Base-by-base conservation (phyloP, 2,329 filamentous ascomycete genomes). In the Talaromyces piceae region DNA sequence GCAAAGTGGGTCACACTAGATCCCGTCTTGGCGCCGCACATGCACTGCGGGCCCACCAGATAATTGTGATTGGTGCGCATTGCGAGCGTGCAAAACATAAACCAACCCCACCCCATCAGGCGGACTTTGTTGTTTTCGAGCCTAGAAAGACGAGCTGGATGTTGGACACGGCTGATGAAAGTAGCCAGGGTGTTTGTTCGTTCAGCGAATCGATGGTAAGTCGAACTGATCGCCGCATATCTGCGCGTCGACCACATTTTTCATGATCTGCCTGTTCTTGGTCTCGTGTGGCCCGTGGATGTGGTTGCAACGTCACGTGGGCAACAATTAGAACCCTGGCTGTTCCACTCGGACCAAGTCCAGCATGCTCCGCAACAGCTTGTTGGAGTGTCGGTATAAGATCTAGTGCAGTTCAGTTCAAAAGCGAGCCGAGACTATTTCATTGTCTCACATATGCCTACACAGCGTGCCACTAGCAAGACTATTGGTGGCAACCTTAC, bases 41-140 rank as follows among this genome's bases (percentile, higher is more conserved):
- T 22, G 37, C 51, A 37, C 37, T 27, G 12, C 26, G 20, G 12
- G 23, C 26, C 12, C 43, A 28, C 41, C 26, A 43, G 46, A 39
- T 47, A 25, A 43, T 25, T 39, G 25, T 33, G 16, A 16, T n/a
- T 41, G 27, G 9, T 23, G 9, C 33, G 31, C 45, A 41, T 41
- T 5, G n/a, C n/a, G 8, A 18, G n/a, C 41, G 25, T 28, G 20
- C 41, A 41, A 49, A 51, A 55, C 50, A 43, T 56, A 56, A 55
- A 45, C 47, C 53, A 55, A 56, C 52, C 25, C 50, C 55, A 48
- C 46, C 47, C 39, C 33, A 37, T 37, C 9, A 3, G 7, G 33
- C 16, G 33, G 33, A 37, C 33, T 37, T 37, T n/a, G 33, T 37
- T 37, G 33, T 37, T 37, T 20, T 20, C 20, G 33, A 37, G 16